Evolutionary conservation across 1,284 basidiomycete species (phyloP), one percentile per base, ranked within the genome.

Genomic region (Malassezia yamatoensis): DNA sequence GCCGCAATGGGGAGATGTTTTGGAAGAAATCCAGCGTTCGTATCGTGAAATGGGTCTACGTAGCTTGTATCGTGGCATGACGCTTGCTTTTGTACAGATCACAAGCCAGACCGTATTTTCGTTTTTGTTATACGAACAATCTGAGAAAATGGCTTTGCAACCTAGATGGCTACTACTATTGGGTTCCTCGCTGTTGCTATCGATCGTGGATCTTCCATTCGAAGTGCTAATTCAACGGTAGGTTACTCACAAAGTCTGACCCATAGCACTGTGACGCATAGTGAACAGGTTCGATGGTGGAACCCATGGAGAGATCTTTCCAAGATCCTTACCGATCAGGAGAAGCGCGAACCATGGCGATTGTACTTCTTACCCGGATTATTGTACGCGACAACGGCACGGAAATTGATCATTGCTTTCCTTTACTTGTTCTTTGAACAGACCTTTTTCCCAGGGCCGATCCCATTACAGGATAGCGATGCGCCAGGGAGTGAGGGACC

Each of bases 41-140:
- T 13, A 20, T 1, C 8, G 10, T 6, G 12, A 13, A 16, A 70
- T 72, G 48, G 72, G 72, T 12, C 66, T 68, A 64, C 44, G 58
- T 1, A 70, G 72, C 16, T 59, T 74, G 43, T 74, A 67, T 55
- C 67, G 65, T 47, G 66, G 72, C 15, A 51, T 57, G 9, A 44
- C 48, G 41, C 43, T 63, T 29, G 32, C 61, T 40, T 13, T 37
- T 21, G 45, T 47, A 5, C 33, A 37, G 9, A 37, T 34, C n/a
- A 12, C 37, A 13, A 24, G 20, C 13, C 9, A 34, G 33, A n/a
- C 45, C 33, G 18, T 62, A 1, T 8, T 34, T 9, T 34, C 63
- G 20, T 41, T 49, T 9, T 9, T 53, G 10, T 9, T 53, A 24
- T 16, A 45, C n/a, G 41, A 43, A 16, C 41, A 32, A 10, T 3